Base-by-base conservation (phyloP, 257 asterid genomes). In the Osmanthus fragrans region DNA sequence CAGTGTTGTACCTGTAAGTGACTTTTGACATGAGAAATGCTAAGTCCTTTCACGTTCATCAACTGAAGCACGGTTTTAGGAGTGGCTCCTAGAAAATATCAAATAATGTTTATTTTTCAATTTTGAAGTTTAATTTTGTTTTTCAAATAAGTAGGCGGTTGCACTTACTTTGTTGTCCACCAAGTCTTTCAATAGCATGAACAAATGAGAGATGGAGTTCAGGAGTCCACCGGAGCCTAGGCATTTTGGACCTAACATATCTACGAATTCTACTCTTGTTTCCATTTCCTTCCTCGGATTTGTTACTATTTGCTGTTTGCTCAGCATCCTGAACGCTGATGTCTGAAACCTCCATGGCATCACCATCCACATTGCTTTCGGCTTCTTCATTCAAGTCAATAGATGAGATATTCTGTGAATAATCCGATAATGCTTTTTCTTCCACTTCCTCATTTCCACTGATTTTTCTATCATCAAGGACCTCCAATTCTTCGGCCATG, bases 11-110 rank as follows among this genome's bases (percentile, higher is more conserved):
- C 98, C 98, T 95, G 99, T 58, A 95, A 84, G 83, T 95, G 99
- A 82, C 99, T 95, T 84, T 95, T 95, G 73, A 95, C 97, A 83
- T 95, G 99, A 30, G 98, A 92, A 74, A 95, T 94, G 87, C 92
- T 88, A 10, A 94, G 89, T 2, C 98, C 98, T 80, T 89, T 88
- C 39, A 90, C 92, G 65, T 91, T 90, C 98, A 94, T 94, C 88
- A 92, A 37, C 72, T 94, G 97, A 73, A 94, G 98, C 78, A 94
- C 96, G 37, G 92, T 87, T 87, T 94, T 93, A 0, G 99, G 99
- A 58, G 99, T 95, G 25, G 99, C 99, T 87, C 96, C 99, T 95
- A 60, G 21, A 3, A 39, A 15, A 27, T 27, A 3, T 42, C 21
- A 56, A 11, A 76, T 23, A 25, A 34, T 30, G 15, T 79, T 56